Evolutionary conservation across 371 early-diverging fungal species (phyloP).

Genomic region (Rhizopus delemar): DNA sequence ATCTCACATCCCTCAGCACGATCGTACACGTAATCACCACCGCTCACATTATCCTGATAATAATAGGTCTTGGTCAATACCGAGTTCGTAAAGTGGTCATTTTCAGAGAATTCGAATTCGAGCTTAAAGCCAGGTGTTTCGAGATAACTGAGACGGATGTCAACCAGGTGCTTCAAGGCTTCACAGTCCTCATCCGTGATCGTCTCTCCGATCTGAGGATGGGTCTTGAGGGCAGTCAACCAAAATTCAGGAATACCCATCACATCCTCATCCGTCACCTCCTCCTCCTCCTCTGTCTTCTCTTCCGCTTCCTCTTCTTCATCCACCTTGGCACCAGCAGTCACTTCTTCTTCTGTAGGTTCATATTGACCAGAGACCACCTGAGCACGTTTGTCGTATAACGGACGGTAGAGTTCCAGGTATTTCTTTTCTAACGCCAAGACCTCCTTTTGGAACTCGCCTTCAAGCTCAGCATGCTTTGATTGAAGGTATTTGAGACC

Average conservation of each 20-base stretch:
- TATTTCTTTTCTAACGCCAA: constrained; percentile 94
- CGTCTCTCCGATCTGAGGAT: constrained; percentile 73
- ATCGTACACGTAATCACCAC: constrained; percentile 85
- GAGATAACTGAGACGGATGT: constrained; percentile 84
- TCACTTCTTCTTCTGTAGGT: constrained; percentile 85
- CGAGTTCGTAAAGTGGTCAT: constrained; percentile 86
- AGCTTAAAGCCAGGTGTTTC: constrained; percentile 89
- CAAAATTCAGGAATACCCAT: constrained; percentile 89
- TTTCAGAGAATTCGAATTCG: constrained; percentile 88
- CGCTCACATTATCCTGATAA: constrained; percentile 71
- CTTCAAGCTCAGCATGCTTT: constrained; percentile 80
- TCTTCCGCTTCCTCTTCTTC: constrained; percentile 45
- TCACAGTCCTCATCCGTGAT: constrained; percentile 90
- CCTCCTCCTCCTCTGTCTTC: constrained; percentile 36
- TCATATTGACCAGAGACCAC: constrained; percentile 80
- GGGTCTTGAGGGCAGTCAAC: constrained; percentile 88
- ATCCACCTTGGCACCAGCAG: constrained; percentile 57
- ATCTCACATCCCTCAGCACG: constrained; percentile 88
- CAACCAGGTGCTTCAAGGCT: constrained; percentile 78
- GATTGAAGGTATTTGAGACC: constrained; percentile 84
- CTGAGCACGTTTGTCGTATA: constrained; percentile 83
- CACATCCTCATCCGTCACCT: constrained; percentile 46
- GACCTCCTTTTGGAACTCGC: constrained; percentile 88
- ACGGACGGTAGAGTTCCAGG: constrained; percentile 78
- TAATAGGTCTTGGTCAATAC: constrained; percentile 89